Percentiles rank a stretch among this genome's conserved stretches.
These are phyloP conservation scores for Talaromyces borbonicus DNA, from an alignment of 495 filamentous ascomycete genomes.

Conservation along the genomic window DNA sequence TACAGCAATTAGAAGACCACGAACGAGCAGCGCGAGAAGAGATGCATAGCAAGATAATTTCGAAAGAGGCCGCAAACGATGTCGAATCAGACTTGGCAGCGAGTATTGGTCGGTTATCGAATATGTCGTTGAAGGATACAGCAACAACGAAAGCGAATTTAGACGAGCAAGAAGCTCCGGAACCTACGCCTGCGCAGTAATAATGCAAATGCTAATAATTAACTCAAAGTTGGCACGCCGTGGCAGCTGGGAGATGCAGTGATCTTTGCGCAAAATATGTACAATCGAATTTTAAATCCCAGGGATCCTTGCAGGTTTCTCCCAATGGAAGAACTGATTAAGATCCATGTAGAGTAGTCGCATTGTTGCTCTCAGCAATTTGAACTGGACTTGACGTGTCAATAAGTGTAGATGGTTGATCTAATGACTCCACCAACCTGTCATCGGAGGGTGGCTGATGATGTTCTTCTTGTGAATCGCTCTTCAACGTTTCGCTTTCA, in stretches of 20 bases:
- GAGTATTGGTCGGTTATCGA: conserved; percentile 30
- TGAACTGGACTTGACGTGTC: not conserved
- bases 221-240: not conserved
- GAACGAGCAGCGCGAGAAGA: conserved; percentile 27
- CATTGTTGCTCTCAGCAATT: not conserved
- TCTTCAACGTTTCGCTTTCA: not conserved
- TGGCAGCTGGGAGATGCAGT: not conserved
- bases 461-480: not conserved
- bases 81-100: conserved; percentile 25
- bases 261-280: not conserved
- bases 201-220: not conserved
- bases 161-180: conserved; percentile 7
- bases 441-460: conserved; percentile 9
- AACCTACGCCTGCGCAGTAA: conserved; percentile 6
- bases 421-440: not conserved
- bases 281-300: not conserved
- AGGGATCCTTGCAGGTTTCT: too few relatives aligned
- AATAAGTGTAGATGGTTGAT: not conserved
- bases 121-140: conserved; percentile 34
- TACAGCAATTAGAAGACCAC: conserved; percentile 34
- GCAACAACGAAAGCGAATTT: conserved; percentile 15
- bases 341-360: not conserved
- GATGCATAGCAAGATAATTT: conserved; percentile 14
- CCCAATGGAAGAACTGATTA: not conserved
- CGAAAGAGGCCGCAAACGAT: conserved; percentile 9